Evolutionary conservation across 179 eudicot species (phyloP).

Genomic region (Carnegiea gigantea): DNA sequence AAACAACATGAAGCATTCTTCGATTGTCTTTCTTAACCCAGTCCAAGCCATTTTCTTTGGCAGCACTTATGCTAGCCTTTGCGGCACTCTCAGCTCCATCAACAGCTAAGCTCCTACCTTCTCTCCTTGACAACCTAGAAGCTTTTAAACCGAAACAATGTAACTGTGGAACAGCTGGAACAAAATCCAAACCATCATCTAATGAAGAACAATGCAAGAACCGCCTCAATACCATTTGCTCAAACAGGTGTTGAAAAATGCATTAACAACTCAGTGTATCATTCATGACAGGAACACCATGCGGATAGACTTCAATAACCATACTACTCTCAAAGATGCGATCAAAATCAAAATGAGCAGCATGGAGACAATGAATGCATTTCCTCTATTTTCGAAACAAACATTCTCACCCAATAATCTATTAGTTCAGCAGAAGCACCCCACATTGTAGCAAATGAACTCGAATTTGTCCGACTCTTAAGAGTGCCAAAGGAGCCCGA

Average conservation of each 20-base stretch:
- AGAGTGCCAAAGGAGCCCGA: not conserved
- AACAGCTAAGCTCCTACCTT: conserved; percentile 38
- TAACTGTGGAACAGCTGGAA: conserved; percentile 58
- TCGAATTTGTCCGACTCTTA: not conserved
- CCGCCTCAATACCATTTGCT: not conserved
- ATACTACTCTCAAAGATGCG: not conserved
- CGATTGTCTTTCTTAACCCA: conserved; percentile 89
- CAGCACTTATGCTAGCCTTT: conserved; percentile 62
- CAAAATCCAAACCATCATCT: conserved; percentile 17
- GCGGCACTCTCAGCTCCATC: conserved; percentile 55
- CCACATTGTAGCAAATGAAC: not conserved
- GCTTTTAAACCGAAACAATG: conserved; percentile 48
- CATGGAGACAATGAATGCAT: too few relatives aligned
- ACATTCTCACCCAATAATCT: not conserved
- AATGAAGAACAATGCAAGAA: not conserved
- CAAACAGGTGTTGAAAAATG: not conserved
- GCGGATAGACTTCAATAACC: not conserved
- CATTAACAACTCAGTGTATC: not conserved
- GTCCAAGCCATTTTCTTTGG: conserved; percentile 67
- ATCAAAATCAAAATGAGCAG: not conserved
- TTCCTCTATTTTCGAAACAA: not conserved
- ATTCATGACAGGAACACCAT: not conserved
- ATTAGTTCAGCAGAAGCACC: not conserved
- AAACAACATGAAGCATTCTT: conserved; percentile 97
- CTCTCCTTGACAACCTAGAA: conserved; percentile 41